A percentile compares a stretch with the other conserved stretches of the same genome.
Conservation (phyloP, 2,329 filamentous ascomycete genomes). For the Colletotrichum lindemuthianum region DNA sequence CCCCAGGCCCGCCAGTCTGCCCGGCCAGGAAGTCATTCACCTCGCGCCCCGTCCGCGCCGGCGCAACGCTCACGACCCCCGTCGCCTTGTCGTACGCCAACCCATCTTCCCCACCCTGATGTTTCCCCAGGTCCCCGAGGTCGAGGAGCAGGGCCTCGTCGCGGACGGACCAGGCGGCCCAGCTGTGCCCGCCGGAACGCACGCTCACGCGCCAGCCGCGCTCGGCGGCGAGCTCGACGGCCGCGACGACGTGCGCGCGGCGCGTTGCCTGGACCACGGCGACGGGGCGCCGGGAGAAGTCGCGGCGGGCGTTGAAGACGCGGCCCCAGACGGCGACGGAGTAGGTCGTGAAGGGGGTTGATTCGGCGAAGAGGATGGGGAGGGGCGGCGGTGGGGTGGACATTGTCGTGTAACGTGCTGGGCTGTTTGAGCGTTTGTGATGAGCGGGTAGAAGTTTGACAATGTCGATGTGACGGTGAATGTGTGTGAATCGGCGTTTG, state of each 20-base stretch:
- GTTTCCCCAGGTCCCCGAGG: conserved; percentile 36
- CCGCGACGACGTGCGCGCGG: conserved; percentile 48
- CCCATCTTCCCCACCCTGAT: conserved; percentile 38
- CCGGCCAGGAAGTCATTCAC: conserved; percentile 51
- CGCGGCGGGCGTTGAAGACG: conserved; percentile 55
- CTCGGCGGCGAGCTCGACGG: conserved; percentile 50
- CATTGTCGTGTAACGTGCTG: neutral
- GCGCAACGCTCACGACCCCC: conserved; percentile 52
- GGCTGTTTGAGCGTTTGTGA: neutral
- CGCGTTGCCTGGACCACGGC: conserved; percentile 53
- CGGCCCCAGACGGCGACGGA: conserved; percentile 43
- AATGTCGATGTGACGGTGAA: too few species aligned
- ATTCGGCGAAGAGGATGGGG: conserved; percentile 40
- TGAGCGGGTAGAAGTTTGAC: neutral
- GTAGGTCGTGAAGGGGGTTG: conserved; percentile 40
- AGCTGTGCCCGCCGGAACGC: conserved; percentile 59
- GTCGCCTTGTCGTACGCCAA: conserved; percentile 52
- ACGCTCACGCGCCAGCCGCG: conserved; percentile 52
- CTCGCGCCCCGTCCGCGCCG: conserved; percentile 57
- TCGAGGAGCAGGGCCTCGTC: conserved; percentile 56
- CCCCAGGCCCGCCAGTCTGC: conserved; percentile 34
- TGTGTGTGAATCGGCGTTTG: too few species aligned
- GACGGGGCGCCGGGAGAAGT: conserved; percentile 47
- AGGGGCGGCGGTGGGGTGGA: conserved; percentile 5
- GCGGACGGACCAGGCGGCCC: conserved; percentile 60